These are phyloP conservation scores for Schizochytrium sp. DNA, from an alignment of 108 stramenopile species.

Conservation along the genomic window DNA sequence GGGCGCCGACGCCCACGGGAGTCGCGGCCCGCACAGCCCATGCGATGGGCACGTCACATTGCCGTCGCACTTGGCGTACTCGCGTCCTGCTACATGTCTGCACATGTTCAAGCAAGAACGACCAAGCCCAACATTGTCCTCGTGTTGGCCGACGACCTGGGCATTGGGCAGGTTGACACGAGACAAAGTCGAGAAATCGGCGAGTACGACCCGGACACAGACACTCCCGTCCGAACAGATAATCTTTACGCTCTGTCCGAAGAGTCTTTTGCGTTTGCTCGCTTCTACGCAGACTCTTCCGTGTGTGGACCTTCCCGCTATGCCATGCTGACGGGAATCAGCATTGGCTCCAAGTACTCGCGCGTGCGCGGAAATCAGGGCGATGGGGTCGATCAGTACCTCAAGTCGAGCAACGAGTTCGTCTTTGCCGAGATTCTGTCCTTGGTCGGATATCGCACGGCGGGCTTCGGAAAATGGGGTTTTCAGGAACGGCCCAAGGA, in stretches of 20 bases:
- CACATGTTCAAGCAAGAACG: background rate
- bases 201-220: background rate
- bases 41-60: no score
- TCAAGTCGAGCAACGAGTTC: background rate
- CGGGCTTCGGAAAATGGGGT: background rate
- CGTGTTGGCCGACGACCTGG: background rate
- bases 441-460: background rate
- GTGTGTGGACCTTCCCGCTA: background rate
- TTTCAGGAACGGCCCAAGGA: background rate
- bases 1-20: no score
- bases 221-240: background rate
- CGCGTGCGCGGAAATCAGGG: slow-evolving; percentile 11
- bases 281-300: background rate
- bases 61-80: background rate
- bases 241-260: background rate
- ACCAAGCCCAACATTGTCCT: background rate
- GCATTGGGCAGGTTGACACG: background rate
- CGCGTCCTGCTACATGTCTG: background rate
- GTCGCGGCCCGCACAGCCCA: no score
- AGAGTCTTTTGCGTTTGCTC: background rate
- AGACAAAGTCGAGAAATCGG: background rate
- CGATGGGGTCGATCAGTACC: background rate
- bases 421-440: background rate
- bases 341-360: background rate
- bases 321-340: background rate